Evolutionary conservation across 192 early-diverging fungal species (phyloP).

Genomic region (Mycoemilia scoparia): DNA sequence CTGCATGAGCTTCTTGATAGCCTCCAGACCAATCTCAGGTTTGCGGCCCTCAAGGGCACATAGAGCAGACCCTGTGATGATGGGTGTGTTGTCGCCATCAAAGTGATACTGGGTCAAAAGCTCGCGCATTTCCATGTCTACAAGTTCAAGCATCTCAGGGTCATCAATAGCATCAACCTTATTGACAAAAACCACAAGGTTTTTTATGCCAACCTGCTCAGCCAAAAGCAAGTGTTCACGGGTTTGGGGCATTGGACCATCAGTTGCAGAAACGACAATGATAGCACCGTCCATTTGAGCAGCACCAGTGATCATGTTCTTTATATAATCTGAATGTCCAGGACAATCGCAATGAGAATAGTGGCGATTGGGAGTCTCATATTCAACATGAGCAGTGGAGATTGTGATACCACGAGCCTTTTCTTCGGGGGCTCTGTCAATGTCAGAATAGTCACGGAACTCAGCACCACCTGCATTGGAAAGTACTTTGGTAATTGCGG

Average conservation of each 20-base stretch:
- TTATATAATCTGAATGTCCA: constrained; percentile 99
- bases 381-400: constrained; percentile 90
- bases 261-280: constrained; percentile 93
- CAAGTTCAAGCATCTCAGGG: constrained; percentile 92
- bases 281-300: constrained; percentile 97
- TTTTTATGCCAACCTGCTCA: constrained; percentile 83
- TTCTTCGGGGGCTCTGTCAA: constrained; percentile 98
- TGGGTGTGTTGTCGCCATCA: constrained; percentile 77
- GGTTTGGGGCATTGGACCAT: constrained; percentile 97
- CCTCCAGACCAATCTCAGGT: constrained; percentile 76
- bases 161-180: constrained; percentile 96
- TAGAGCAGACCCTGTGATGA: constrained; percentile 83
- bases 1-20: constrained; percentile 80
- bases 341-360: constrained; percentile 94
- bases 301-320: constrained; percentile 97
- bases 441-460: constrained; percentile 89
- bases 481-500: constrained; percentile 95
- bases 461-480: constrained; percentile 58
- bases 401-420: constrained; percentile 98
- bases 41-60: constrained; percentile 84
- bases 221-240: constrained; percentile 95
- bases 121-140: constrained; percentile 99
- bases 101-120: constrained; percentile 79
- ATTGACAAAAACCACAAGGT: constrained; percentile 94
- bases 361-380: constrained; percentile 76